Conservation (phyloP, 1,284 basidiomycete species). For the Ceraceosorus guamensis region DNA sequence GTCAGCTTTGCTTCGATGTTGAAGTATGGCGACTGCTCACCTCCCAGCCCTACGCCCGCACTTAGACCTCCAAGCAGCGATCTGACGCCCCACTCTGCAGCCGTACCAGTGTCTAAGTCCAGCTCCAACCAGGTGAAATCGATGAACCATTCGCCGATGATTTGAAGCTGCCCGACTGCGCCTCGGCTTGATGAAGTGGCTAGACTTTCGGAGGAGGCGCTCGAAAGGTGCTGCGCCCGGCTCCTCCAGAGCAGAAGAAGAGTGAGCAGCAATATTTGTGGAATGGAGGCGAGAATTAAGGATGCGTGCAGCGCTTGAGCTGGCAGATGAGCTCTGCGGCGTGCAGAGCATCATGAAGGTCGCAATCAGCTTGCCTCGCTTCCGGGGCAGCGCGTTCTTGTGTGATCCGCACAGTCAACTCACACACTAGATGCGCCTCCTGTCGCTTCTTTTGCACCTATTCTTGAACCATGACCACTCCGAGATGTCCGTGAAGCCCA, state of each 20-base stretch:
- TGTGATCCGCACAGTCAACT: too few relatives aligned
- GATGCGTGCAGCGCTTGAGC: constrained; percentile 4
- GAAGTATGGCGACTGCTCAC: not conserved
- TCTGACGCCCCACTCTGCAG: constrained; percentile 16
- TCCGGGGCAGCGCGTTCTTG: too few relatives aligned
- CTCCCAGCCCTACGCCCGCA: constrained; percentile 13
- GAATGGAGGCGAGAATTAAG: constrained; percentile 12
- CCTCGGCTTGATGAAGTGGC: not conserved
- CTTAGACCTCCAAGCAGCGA: constrained; percentile 17
- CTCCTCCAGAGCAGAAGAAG: constrained; percentile 16
- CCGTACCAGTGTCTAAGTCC: not conserved
- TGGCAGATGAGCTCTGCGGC: not conserved
- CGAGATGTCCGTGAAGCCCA: too few relatives aligned
- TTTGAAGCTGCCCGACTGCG: not conserved
- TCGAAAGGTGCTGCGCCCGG: not conserved
- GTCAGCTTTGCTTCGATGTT: not conserved
- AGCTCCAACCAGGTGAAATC: too few relatives aligned
- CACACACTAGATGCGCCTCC: too few relatives aligned
- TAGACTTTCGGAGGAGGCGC: not conserved
- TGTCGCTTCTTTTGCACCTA: too few relatives aligned
- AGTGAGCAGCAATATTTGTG: constrained; percentile 9
- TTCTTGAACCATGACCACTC: too few relatives aligned
- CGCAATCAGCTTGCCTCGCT: too few relatives aligned
- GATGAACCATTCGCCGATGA: not conserved
- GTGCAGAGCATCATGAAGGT: too few relatives aligned